A percentile compares a stretch with the other conserved stretches of the same genome.
These are phyloP conservation scores for Xylaria longipes DNA, from an alignment of 495 filamentous ascomycete genomes.

Conservation along the genomic window DNA sequence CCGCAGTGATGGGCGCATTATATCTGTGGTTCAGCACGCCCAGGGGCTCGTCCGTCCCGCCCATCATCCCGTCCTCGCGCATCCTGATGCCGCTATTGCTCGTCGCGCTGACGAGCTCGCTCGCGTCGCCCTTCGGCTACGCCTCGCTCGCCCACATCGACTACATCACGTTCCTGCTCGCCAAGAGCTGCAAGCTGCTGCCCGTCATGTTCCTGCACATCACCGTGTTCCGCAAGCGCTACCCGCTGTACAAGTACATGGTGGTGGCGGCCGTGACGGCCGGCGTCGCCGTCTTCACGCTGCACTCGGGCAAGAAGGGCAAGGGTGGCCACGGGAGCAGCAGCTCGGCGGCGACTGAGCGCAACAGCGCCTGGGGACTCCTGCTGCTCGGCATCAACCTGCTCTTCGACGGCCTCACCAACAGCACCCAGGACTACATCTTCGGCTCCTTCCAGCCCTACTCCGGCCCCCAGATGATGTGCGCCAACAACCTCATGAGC, in stretches of 20 bases:
- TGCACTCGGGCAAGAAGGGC: conserved; percentile 73
- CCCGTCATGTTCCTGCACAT: conserved; percentile 97
- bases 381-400: conserved; percentile 89
- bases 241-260: conserved; percentile 95
- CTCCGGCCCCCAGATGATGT: conserved; percentile 98
- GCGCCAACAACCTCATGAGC: conserved; percentile 88
- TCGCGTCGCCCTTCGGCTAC: conserved; percentile 95
- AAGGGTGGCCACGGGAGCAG: conserved; percentile 25
- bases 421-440: conserved; percentile 95
- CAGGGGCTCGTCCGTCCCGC: conserved; percentile 51
- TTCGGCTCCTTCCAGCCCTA: conserved; percentile 79
- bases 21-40: conserved; percentile 79
- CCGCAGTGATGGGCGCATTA: conserved; percentile 75
- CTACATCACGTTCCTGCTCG: conserved; percentile 98
- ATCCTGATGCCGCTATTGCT: conserved; percentile 83
- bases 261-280: conserved; percentile 89
- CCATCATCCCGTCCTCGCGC: conserved; percentile 74
- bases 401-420: conserved; percentile 94
- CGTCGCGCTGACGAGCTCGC: conserved; percentile 83
- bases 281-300: conserved; percentile 93
- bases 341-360: conserved; percentile 49
- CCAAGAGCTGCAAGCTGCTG: conserved; percentile 96
- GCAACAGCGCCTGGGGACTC: conserved; percentile 76
- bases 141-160: conserved; percentile 92
- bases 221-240: conserved; percentile 86